Evolutionary conservation across 129 eudicot genomes (phyloP), one percentile per base, ranked within the genome.

Genomic region (Mikania micrantha): DNA sequence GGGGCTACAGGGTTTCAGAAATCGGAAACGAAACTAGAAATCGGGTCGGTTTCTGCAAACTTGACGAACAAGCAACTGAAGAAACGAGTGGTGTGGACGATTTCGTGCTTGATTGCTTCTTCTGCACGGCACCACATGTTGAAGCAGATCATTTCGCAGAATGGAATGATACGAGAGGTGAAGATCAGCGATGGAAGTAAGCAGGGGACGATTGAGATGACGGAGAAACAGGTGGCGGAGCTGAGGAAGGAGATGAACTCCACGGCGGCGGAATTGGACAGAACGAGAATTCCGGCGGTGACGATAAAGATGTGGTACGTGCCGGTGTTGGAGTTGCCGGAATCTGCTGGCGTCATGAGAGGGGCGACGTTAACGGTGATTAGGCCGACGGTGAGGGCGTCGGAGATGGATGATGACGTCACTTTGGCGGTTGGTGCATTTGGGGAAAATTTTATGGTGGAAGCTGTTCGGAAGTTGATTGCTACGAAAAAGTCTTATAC

Each of bases 51-150:
- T 1, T n/a, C 25, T 4, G 9, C 57, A 15, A 35, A 59, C 50
- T 35, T 72, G 24, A 78, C 75, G 4, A 80, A 83, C 64, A 85
- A 75, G 3, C 87, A 79, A 22, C 61, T 88, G 39, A 88, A 85
- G 71, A 66, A 82, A 64, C 77, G 96, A 45, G 82, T 88, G 0
- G 91, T 88, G 44, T 88, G 96, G 96, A 85, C 86, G 31, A 88
- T 88, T 4, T 81, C 87, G 7, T 88, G 87, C 57, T 69, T 88
- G 67, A 88, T 88, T 52, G 92, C 96, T 11, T 86, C 92, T 0
- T 85, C 96, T 0, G 92, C 85, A 3, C 77, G 96, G 74, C 96
- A 85, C 58, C 83, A 85, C 31, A 36, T 88, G 82, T 19, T 88
- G 57, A 74, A 78, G 47, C 68, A 77, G 24, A 78, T 84, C 53